Conservation (phyloP, 345 rosid genomes). For the Citrus glauca region DNA sequence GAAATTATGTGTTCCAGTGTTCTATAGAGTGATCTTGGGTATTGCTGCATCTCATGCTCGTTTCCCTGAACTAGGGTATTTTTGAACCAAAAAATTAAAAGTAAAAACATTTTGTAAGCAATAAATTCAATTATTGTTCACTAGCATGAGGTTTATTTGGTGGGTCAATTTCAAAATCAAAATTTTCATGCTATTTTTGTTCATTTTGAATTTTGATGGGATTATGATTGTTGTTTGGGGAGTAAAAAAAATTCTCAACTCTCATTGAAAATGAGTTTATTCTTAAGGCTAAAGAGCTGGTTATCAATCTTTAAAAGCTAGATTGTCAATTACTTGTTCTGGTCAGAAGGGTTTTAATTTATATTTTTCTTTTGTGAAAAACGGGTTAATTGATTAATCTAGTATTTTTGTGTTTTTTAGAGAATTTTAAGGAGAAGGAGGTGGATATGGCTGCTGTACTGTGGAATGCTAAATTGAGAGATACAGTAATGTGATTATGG, state of each 20-base stretch:
- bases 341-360: background rate
- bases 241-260: conserved; percentile 81
- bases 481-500: conserved; percentile 75
- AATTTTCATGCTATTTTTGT: background rate
- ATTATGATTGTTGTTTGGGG: conserved; percentile 98
- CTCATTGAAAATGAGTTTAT: conserved; percentile 65
- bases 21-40: conserved; percentile 38
- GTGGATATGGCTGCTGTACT: conserved; percentile 76
- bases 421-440: conserved; percentile 67
- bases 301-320: conserved; percentile 7
- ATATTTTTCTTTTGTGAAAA: background rate
- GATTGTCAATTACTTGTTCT: conserved; percentile 12
- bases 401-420: conserved; percentile 21
- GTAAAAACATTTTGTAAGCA: background rate
- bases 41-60: conserved; percentile 95
- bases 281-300: conserved; percentile 43
- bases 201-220: conserved; percentile 25
- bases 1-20: background rate
- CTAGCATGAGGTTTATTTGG: background rate
- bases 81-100: background rate
- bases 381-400: background rate
- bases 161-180: background rate
- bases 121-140: background rate
- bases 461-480: conserved; percentile 96
- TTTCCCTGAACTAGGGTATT: conserved; percentile 90